Evolutionary conservation across 805 yeast genomes (phyloP), one percentile per base, ranked within the genome.

Genomic region (Spathaspora gorwiae): DNA sequence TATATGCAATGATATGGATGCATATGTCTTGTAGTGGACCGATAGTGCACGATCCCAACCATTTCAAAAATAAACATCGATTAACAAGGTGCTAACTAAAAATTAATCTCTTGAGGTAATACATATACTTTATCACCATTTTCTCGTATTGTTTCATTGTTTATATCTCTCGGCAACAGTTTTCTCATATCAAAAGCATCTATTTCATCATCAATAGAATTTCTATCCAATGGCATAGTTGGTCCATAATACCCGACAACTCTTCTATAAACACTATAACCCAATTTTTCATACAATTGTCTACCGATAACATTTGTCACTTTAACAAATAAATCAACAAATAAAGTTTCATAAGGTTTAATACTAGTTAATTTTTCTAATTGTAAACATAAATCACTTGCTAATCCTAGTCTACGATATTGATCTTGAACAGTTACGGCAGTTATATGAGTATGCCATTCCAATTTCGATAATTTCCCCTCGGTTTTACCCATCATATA

Each of bases 401-500:
- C 99, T 35, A 94, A 68, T 1, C 96, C 95, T 12, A 92, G 73
- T 49, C 98, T 70, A 44, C 99, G 69, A 62, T 84, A 92, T 43
- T 80, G 83, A 10, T 87, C 83, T 47, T 85, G 84, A 1, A 94
- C 85, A 0, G 98, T 90, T 3, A 94, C 96, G 0, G 99, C 98
- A 0, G 98, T 89, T 41, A 94, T 90, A 62, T 94, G 99, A 1
- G 96, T 80, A 59, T 94, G 99, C 96, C 97, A 92, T 48, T 90
- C 94, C 39, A 75, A 79, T 5, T 76, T 80, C 33, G 72, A 49
- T 34, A 70, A 45, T 41, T 66, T 72, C 0, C 99, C 99, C 62
- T 94, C 99, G 1, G 95, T 83, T 62, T 94, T 94, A n/a, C 95
- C 98, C 81, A 94, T 81, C 95, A 94, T 84, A 60, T 86, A 85